Base-by-base conservation (phyloP, 805 yeast genomes). In the Candida tibetensis region DNA sequence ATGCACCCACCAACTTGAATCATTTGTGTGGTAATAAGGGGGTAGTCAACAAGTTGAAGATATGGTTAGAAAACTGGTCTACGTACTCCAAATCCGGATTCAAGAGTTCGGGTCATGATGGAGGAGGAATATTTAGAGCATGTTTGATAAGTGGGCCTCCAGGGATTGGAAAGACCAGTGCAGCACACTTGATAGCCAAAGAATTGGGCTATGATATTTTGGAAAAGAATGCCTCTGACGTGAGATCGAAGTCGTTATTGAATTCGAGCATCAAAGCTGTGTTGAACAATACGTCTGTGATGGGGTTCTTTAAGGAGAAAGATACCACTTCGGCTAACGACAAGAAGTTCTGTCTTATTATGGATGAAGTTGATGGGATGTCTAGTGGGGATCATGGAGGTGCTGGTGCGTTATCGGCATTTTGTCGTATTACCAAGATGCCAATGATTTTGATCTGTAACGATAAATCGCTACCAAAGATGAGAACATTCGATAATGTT, bases 291-390 rank as follows among this genome's bases (percentile, higher is more conserved):
- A 81, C 89, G 13, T 87, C 97, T 0, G 82, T 93, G 12, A 77
- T 79, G 37, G 95, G 96, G 0, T 87, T 68, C 55, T 82, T 87
- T 64, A 62, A 61, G 47, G 66, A 74, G 38, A 51, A 60, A 15
- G 63, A 60, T 16, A 51, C 49, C 7, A 36, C 44, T 29, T 51
- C 51, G 17, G 51, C 28, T 2, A 74, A 77, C 47, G 69, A 74
- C 33, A 72, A 75, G 36, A 81, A 76, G 43, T 81, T 91, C 50
- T 87, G 89, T 39, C 71, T 93, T 32, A 84, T 93, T 46, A 89
- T 93, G 98, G 99, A 93, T 64, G 99, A 93, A 66, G 98, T 93
- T 21, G 99, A 93, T 60, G 99, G 99, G 50, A 93, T 93, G 98
- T 87, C 96, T 28, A 89, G 95, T 55, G 99, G 99, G 47, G 99